Conservation (phyloP, 805 yeast genomes). For the Candida golubevii region DNA sequence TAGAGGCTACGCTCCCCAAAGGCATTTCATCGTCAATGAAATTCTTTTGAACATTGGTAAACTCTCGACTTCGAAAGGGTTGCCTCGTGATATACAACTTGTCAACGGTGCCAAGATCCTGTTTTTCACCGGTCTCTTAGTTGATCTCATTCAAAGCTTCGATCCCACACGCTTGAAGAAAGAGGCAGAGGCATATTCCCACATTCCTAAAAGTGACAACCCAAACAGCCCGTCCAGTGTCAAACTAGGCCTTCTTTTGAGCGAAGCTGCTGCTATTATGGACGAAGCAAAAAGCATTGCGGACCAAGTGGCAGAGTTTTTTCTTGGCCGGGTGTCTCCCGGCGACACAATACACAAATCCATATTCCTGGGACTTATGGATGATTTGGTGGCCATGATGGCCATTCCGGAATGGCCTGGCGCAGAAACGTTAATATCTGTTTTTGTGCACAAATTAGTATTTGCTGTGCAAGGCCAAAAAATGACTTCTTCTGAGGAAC, state of each 20-base stretch:
- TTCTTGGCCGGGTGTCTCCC: slow-evolving; percentile 4
- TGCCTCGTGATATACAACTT: slow-evolving; percentile 41
- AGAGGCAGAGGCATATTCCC: slow-evolving; percentile 1
- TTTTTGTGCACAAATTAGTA: slow-evolving; percentile 1
- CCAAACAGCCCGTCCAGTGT: slow-evolving; percentile 5
- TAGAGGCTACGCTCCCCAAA: slow-evolving; percentile 43
- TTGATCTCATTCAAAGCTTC: slow-evolving; percentile 38
- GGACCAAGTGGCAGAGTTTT: slow-evolving; percentile 6
- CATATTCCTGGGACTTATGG: slow-evolving; percentile 31
- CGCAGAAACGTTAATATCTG: slow-evolving; percentile 31
- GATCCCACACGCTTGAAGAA: slow-evolving; percentile 14
- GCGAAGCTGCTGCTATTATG: background rate
- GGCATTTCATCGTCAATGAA: slow-evolving; percentile 59
- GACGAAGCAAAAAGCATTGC: slow-evolving; percentile 4
- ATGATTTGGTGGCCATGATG: slow-evolving; percentile 52
- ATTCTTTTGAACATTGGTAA: slow-evolving; percentile 47
- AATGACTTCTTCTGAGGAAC: slow-evolving; percentile 7
- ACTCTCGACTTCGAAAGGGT: slow-evolving; percentile 42
- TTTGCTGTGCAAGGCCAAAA: slow-evolving; percentile 1
- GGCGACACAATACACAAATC: slow-evolving; percentile 8
- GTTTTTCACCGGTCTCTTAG: slow-evolving; percentile 41
- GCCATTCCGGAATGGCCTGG: slow-evolving; percentile 60
- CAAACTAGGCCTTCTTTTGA: slow-evolving; percentile 6
- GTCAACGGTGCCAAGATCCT: slow-evolving; percentile 47
- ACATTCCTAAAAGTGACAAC: slow-evolving; percentile 5